These are phyloP conservation scores for Davidsoniella neocaledoniae DNA, from an alignment of 2,329 filamentous ascomycete species.

Conservation along the genomic window DNA sequence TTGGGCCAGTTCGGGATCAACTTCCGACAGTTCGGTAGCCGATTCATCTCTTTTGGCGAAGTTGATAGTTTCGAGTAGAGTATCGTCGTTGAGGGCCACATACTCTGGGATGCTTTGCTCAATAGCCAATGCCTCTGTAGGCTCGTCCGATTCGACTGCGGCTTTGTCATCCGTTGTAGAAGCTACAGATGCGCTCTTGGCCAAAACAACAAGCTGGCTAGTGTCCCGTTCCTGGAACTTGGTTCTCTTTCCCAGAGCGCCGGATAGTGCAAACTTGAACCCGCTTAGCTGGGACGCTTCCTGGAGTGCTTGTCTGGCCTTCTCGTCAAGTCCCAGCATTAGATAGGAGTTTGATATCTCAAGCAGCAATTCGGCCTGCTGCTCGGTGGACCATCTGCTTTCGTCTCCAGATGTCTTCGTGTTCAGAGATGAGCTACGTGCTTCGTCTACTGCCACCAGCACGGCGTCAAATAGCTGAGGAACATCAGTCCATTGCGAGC, in stretches of 20 bases:
- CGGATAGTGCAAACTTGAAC: constrained; percentile 70
- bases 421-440: constrained; percentile 24
- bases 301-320: constrained; percentile 54
- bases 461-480: constrained; percentile 37
- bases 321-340: constrained; percentile 63
- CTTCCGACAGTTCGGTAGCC: constrained; percentile 23
- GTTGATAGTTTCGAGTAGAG: constrained; percentile 70
- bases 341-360: constrained; percentile 74
- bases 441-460: constrained; percentile 24
- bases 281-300: constrained; percentile 48
- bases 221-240: constrained; percentile 63
- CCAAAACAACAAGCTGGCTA: constrained; percentile 82
- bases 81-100: constrained; percentile 78
- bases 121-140: constrained; percentile 15
- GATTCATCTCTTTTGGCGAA: constrained; percentile 41
- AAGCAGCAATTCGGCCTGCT: constrained; percentile 55
- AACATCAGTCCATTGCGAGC: constrained; percentile 41
- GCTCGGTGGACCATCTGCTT: constrained; percentile 28
- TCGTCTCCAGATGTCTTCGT: constrained; percentile 13
- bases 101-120: constrained; percentile 36
- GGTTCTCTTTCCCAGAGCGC: constrained; percentile 71
- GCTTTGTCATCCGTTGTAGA: constrained; percentile 13
- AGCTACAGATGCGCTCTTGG: constrained; percentile 45
- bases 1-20: constrained; percentile 46
- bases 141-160: constrained; percentile 8